These are phyloP conservation scores for Mangifera indica DNA, from an alignment of 345 rosid genomes.

Conservation along the genomic window DNA sequence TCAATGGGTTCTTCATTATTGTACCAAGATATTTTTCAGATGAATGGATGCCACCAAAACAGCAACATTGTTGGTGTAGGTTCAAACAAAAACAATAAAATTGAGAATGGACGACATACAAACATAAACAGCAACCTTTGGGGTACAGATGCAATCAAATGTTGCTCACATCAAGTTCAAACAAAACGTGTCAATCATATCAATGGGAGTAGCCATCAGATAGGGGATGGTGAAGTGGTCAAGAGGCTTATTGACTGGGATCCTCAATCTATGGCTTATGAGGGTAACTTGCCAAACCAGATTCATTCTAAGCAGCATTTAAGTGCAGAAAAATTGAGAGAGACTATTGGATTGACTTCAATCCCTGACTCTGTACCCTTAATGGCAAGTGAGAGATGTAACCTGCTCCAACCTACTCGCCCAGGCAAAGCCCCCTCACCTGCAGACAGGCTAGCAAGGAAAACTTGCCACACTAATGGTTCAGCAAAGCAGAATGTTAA, in stretches of 20 bases:
- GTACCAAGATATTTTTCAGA: conserved; percentile 25
- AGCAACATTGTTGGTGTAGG: conserved; percentile 17
- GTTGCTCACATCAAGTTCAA: conserved; percentile 27
- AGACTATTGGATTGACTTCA: conserved; percentile 10
- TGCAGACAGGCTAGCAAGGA: conserved; percentile 20
- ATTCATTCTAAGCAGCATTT: conserved; percentile 9
- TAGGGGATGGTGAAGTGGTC: conserved; percentile 5
- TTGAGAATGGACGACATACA: conserved; percentile 30
- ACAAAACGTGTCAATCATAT: conserved; percentile 19
- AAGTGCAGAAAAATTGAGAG: conserved; percentile 21
- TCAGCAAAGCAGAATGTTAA: conserved; percentile 30
- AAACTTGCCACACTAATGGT: conserved; percentile 15
- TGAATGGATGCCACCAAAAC: conserved; percentile 26
- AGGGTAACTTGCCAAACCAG: conserved; percentile 18
- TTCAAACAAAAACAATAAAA: conserved; percentile 36
- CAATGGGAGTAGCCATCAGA: conserved; percentile 19
- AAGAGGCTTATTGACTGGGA: conserved; percentile 7
- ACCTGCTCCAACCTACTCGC: conserved; percentile 32
- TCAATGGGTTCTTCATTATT: conserved; percentile 24
- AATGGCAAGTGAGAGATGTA: conserved; percentile 16
- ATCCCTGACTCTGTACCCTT: conserved; percentile 23
- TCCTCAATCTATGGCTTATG: conserved; percentile 16
- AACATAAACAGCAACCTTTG: conserved; percentile 24
- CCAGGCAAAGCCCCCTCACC: conserved; percentile 30
- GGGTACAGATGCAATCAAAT: conserved; percentile 23